Base-by-base conservation (phyloP, 805 yeast species). In the Limtongia smithiae region DNA sequence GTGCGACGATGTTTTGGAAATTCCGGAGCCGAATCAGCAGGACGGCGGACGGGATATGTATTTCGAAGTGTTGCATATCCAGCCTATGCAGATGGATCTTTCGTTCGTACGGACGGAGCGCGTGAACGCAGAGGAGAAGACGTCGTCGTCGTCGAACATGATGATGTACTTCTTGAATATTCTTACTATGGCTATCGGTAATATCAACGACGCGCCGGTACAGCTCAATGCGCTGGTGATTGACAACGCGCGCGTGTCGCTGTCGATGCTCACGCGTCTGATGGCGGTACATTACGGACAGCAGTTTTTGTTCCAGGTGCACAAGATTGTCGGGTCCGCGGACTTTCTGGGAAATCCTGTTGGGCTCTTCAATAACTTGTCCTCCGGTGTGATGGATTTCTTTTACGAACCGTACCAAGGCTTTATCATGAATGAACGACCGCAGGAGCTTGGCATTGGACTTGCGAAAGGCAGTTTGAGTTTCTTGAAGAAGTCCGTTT, bases 341-440 rank as follows among this genome's bases (percentile, higher is more conserved):
- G 98, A 94, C 68, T 80, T 93, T 58, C 70, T 93, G 42, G 99
- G 98, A 20, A 93, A 94, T 59, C 99, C 99, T 0, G 97, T 94
- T 25, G 98, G 98, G 1, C 71, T 93, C 54, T 93, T 93, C 71
- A 93, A 87, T 65, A 90, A 89, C 59, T 73, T 93, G 49, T 82
- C 95, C 49, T 88, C 97, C 0, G 99, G 99, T 44, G 93, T 93
- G 9, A 78, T 89, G 79, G 99, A 93, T 66, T 84, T 93, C 17
- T 93, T 93, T 66, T 93, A 93, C 64, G 97, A 91, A 64, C 99
- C 99, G 2, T 93, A 91, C 62, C 93, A 89, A 64, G 99, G 99
- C 0, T 86, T 87, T 60, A 80, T 91, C 41, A 79, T 93, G 78
- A 91, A 85, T 55, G 98, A 93, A 66, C 72, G 97, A 33, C 98